Conservation (phyloP, 2,329 filamentous ascomycete species). For the Camillea tinctor region DNA sequence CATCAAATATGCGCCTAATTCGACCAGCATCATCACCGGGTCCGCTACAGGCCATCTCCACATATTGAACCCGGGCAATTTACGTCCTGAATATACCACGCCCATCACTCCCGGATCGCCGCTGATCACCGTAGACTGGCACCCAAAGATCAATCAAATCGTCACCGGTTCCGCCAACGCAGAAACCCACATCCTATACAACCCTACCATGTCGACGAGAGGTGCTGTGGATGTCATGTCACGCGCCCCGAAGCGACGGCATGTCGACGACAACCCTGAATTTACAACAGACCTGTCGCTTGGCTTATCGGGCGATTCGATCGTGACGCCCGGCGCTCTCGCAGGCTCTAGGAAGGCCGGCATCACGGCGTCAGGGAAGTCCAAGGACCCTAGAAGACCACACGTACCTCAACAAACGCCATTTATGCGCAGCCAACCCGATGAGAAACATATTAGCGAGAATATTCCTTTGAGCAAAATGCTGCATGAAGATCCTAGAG, state of each 20-base stretch:
- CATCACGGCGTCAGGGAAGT: conserved; percentile 73
- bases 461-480: conserved; percentile 88
- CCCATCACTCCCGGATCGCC: conserved; percentile 83
- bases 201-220: conserved; percentile 74
- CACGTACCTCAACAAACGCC: conserved; percentile 82
- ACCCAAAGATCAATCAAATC: conserved; percentile 93
- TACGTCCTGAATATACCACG: conserved; percentile 80
- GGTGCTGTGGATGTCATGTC: conserved; percentile 90
- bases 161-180: conserved; percentile 89
- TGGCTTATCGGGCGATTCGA: conserved; percentile 80
- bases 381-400: conserved; percentile 78
- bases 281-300: conserved; percentile 80
- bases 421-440: conserved; percentile 85
- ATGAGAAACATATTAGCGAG: conserved; percentile 83
- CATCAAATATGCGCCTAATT: conserved; percentile 85
- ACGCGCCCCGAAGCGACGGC: conserved; percentile 88
- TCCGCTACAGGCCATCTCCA: conserved; percentile 83
- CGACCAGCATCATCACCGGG: conserved; percentile 82
- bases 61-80: conserved; percentile 89
- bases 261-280: conserved; percentile 89
- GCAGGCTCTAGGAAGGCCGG: conserved; percentile 60
- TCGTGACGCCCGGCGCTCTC: conserved; percentile 67
- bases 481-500: conserved; percentile 93
- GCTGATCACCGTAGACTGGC: conserved; percentile 85
- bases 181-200: conserved; percentile 88